Evolutionary conservation across 768 basidiomycete species (phyloP).

Genomic region (Podaxis sp.): DNA sequence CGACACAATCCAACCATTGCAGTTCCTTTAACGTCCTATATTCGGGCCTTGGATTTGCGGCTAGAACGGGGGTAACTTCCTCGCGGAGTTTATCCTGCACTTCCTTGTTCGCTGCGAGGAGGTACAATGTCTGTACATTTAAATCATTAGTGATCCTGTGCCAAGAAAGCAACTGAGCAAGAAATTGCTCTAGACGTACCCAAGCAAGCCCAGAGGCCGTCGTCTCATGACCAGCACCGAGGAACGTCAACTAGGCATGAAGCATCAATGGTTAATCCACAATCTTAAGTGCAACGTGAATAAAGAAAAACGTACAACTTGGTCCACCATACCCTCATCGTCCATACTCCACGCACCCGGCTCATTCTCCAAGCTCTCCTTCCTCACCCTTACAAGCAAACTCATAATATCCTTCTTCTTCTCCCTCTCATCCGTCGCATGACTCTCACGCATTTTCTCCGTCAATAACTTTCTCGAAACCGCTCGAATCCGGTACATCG

Average conservation of each 20-base stretch:
- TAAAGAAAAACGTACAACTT: slow-evolving; percentile 36
- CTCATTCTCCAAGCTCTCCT: slow-evolving; percentile 31
- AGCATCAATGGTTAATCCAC: no score
- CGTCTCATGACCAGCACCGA: slow-evolving; percentile 39
- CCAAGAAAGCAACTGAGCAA: background rate
- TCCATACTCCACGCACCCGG: slow-evolving; percentile 39
- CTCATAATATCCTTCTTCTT: slow-evolving; percentile 53
- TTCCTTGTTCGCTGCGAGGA: slow-evolving; percentile 40
- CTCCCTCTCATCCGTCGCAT: slow-evolving; percentile 30
- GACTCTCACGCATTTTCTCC: slow-evolving; percentile 38
- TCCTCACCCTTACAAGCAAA: slow-evolving; percentile 42
- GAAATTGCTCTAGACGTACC: slow-evolving; percentile 21
- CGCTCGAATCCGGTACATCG: slow-evolving; percentile 40
- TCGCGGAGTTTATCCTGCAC: slow-evolving; percentile 44
- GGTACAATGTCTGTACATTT: slow-evolving; percentile 37
- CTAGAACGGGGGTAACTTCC: slow-evolving; percentile 37
- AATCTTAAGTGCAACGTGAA: no score
- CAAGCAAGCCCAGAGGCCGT: slow-evolving; percentile 42
- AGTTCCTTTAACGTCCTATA: slow-evolving; percentile 41
- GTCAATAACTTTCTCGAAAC: slow-evolving; percentile 39
- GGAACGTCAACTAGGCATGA: slow-evolving; percentile 34
- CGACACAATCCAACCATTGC: slow-evolving; percentile 38
- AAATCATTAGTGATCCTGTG: background rate
- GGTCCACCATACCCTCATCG: slow-evolving; percentile 49
- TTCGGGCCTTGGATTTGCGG: slow-evolving; percentile 32